Base-by-base conservation (phyloP, 768 basidiomycete species). In the Termitomyces sp. region DNA sequence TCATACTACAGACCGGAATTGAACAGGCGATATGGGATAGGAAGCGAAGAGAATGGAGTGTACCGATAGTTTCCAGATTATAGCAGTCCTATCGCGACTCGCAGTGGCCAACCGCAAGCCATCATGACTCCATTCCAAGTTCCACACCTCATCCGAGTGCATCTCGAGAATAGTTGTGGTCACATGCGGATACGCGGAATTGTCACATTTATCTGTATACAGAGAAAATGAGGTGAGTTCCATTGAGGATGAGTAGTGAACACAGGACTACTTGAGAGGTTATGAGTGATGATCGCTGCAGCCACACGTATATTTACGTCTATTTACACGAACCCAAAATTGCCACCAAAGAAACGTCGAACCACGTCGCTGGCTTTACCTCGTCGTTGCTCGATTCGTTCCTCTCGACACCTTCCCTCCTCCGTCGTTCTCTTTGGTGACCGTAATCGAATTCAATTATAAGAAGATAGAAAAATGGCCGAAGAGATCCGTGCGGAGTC, bases 61-160 rank as follows among this genome's bases (percentile, higher is more conserved):
- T 72, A 92, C 95, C 75, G 83, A 83, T 55, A 94, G 78, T 47
- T 79, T 79, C 95, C 95, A 98, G 50, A 98, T 88, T 55, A 97
- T 90, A 7, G 90, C 94, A 5, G 81, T 80, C 74, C 82, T 85
- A 72, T 98, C 96, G 70, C 84, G 91, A 56, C 94, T 89, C 37
- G 89, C 90, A 62, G 87, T 94, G 31, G 95, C 97, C 51, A 99
- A 77, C 65, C 81, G 86, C 50, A 73, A 71, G 2, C 97, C 97
- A 68, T 88, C 86, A 64, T 91, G 92, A 71, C 94, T 96, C 95
- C 95, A 99, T 68, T 88, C 89, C 58, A 98, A 72, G 67, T 90
- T 86, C 95, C 96, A 98, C 44, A 99, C 94, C 69, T 99, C 94
- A 68, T 98, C 92, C 12, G 78, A 81, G 71, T 98, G 96, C 31